A percentile compares a stretch with the other conserved stretches of the same genome.
Conservation (phyloP, 2,329 filamentous ascomycete genomes). For the Aspergillus transmontanensis region DNA sequence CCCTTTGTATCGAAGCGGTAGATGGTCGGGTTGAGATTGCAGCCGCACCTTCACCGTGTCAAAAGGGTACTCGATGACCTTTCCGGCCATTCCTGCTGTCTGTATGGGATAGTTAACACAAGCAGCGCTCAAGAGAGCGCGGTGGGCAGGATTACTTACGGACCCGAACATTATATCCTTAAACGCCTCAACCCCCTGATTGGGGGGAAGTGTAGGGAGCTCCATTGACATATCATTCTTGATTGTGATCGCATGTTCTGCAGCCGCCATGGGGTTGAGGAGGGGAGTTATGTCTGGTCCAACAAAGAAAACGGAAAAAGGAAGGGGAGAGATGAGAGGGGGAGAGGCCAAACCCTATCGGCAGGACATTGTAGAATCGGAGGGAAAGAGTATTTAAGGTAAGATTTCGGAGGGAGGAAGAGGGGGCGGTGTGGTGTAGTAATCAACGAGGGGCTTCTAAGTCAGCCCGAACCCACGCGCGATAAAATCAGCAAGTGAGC, state of each 20-base stretch:
- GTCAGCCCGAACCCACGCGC: slow-evolving; percentile 22
- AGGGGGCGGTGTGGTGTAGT: slow-evolving; percentile 24
- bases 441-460: slow-evolving; percentile 19
- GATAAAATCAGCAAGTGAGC: slow-evolving; percentile 18
- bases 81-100: slow-evolving; percentile 84
- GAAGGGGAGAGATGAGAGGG: slow-evolving; percentile 5
- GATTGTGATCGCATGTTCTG: slow-evolving; percentile 40
- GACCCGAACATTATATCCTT: slow-evolving; percentile 91
- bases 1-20: slow-evolving; percentile 79
- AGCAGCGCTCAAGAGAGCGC: background rate
- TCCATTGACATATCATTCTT: slow-evolving; percentile 45
- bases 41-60: slow-evolving; percentile 97
- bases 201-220: slow-evolving; percentile 41
- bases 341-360: slow-evolving; percentile 21
- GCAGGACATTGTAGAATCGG: slow-evolving; percentile 28
- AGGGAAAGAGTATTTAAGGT: slow-evolving; percentile 5
- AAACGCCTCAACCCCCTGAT: slow-evolving; percentile 66
- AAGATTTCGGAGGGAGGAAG: background rate
- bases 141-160: slow-evolving; percentile 50
- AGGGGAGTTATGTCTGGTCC: slow-evolving; percentile 6
- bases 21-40: slow-evolving; percentile 87
- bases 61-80: slow-evolving; percentile 98
- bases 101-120: slow-evolving; percentile 34
- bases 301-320: slow-evolving; percentile 6
- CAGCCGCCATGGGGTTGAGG: slow-evolving; percentile 38